Base-by-base conservation (phyloP, 768 basidiomycete genomes). In the Amanita phalloides region DNA sequence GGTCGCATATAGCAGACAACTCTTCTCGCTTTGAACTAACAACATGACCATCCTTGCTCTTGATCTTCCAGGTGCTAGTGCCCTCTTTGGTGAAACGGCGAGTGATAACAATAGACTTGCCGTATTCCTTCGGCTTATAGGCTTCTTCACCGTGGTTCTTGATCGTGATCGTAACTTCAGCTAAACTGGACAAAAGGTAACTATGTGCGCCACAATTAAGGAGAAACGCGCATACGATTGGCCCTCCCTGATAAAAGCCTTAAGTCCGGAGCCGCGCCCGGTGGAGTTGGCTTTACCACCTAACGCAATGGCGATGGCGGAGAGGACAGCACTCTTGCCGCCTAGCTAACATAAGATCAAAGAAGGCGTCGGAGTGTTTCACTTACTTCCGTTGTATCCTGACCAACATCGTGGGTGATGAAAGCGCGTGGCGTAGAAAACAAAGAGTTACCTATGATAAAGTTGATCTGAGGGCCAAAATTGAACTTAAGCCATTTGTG, bases 391-490 rank as follows among this genome's bases (percentile, higher is more conserved):
- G 64, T 96, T 96, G 58, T 92, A 88, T 10, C 91, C 91, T 90
- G 49, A 26, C 20, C 13, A 30, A 25, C 26, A 17, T 25, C 2
- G 10, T 11, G 4, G 20, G 26, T 33, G n/a, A 53, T 49, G 5
- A n/a, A n/a, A 28, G 43, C n/a, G 35, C 1, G 45, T 13, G 36
- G 30, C 26, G 32, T 14, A 28, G 36, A 42, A 42, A 39, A 44
- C 9, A 26, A 44, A 23, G 20, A 59, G 77, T 37, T 58, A 84
- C 91, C 92, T 36, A 95, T 95, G 58, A 99, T 89, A 62, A 98
- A 98, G 68, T 98, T 99, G 62, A 99, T 89, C 65, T 94, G 90
- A 7, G 88, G 85, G 0, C 92, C 91, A 56, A 98, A 91, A 2
- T 77, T 75, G 66, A 96, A 90, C 1, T 76, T 82, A 42, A 93